Conservation (phyloP, 202 grass and related monocot species). For the Brachypodium distachyon region DNA sequence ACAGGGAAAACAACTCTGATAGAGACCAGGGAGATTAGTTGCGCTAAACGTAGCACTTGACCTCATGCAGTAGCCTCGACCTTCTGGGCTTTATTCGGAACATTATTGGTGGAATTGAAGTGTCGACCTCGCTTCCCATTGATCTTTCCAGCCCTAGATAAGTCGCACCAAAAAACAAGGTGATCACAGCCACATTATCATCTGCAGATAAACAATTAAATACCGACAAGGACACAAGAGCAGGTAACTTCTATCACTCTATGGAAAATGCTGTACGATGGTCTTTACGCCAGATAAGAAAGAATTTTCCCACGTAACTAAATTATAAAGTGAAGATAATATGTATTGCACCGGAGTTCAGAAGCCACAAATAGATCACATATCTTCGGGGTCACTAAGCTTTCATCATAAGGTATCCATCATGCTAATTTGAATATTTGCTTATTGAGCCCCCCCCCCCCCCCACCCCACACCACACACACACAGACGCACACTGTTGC, state of each 20-base stretch:
- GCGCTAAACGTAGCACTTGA: not conserved
- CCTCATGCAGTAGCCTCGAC: conserved; percentile 22
- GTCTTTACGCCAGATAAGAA: not conserved
- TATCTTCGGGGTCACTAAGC: not conserved
- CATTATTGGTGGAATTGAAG: not conserved
- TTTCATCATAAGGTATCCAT: not conserved
- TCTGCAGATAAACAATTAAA: not conserved
- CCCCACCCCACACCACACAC: too few relatives aligned
- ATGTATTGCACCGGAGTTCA: not conserved
- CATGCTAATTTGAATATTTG: too few relatives aligned
- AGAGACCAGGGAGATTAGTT: not conserved
- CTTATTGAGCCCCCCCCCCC: too few relatives aligned
- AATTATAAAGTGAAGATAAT: not conserved
- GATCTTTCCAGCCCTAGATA: conserved; percentile 22
- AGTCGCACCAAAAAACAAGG: not conserved
- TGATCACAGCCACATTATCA: not conserved
- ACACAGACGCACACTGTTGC: too few relatives aligned
- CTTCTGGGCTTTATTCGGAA: conserved; percentile 27
- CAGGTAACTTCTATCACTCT: not conserved
- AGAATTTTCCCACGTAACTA: not conserved
- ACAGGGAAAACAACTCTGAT: too few relatives aligned
- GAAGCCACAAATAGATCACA: not conserved
- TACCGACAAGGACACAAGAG: not conserved
- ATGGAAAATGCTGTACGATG: not conserved
- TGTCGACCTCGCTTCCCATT: conserved; percentile 31